Evolutionary conservation across 2,329 filamentous ascomycete species (phyloP), one percentile per base, ranked within the genome.

Genomic region (Stagonosporopsis cucurbitacearum): DNA sequence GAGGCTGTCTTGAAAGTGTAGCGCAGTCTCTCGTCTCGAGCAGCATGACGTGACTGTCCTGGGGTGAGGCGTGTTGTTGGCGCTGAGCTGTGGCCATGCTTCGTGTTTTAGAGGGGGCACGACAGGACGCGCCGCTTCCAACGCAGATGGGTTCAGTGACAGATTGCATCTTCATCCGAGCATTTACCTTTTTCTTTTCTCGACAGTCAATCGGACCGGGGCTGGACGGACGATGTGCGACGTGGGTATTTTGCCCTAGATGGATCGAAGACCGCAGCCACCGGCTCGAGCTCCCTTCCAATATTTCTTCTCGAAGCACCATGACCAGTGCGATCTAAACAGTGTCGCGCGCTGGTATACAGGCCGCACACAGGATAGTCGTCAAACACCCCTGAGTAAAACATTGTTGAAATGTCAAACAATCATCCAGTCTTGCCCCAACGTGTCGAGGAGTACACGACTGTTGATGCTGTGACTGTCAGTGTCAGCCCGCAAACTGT

Each of bases 201-300:
- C 26, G 36, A 17, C 17, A 51, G 42, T 45, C 36, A 48, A 60
- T 53, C 41, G 50, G 57, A 44, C 19, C 41, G 37, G 46, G 26
- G 40, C 28, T 35, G 41, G 36, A 41, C 46, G 40, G 56, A 58
- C 41, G 33, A 28, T 26, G 54, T 42, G 46, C 39, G 52, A 41
- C 41, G 32, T 32, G 46, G 52, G 57, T 40, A 54, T 53, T 63
- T 54, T 61, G 46, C 53, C 57, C 53, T 42, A 43, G 46, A 39
- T 23, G 36, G 45, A 25, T 42, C 30, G 35, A 22, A 47, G 19
- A 41, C 35, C 36, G 43, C 49, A 28, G 40, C 26, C 32, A 55
- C 46, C 35, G 63, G 68, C 65, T 64, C 68, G 69, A 72, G 69
- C 69, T 63, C 59, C 63, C 63, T 69, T 70, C 69, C 41, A 62